These are phyloP conservation scores for Wickerhamiella sergipiensis DNA, from an alignment of 805 yeast genomes.

Conservation along the genomic window DNA sequence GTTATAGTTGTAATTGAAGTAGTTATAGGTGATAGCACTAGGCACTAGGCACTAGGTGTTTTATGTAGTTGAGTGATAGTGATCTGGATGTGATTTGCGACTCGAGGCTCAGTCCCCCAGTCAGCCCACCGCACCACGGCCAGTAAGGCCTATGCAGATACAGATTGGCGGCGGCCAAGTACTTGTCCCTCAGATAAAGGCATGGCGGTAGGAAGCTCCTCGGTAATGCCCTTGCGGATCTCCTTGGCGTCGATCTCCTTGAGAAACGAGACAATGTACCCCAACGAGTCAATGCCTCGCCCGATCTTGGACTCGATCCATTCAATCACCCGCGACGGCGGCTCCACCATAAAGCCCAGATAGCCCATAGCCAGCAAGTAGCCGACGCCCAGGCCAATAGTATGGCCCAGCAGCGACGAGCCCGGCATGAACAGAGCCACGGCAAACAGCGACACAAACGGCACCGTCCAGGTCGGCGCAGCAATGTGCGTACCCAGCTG, in stretches of 20 bases:
- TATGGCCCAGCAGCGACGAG: conserved; percentile 62
- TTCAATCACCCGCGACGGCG: conserved; percentile 42
- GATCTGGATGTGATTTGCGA: too few species aligned
- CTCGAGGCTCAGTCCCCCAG: too few species aligned
- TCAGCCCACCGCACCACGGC: too few species aligned
- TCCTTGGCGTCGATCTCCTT: conserved; percentile 47
- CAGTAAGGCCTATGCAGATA: neutral
- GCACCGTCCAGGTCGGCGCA: conserved; percentile 48
- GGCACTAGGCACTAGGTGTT: too few species aligned
- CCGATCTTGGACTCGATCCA: conserved; percentile 48
- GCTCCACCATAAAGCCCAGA: conserved; percentile 42
- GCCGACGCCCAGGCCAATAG: conserved; percentile 54
- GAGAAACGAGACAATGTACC: conserved; percentile 40
- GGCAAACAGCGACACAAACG: conserved; percentile 39
- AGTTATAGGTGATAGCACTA: too few species aligned
- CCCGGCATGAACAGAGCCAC: conserved; percentile 31
- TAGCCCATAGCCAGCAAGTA: conserved; percentile 41
- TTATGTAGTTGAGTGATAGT: too few species aligned
- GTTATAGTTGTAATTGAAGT: too few species aligned
- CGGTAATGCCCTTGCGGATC: conserved; percentile 21
- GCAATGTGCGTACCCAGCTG: conserved; percentile 20
- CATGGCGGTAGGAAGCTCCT: neutral
- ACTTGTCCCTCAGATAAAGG: neutral
- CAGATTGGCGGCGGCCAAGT: neutral
- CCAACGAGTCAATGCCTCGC: conserved; percentile 38